Evolutionary conservation across 2,329 filamentous ascomycete species (phyloP).

Genomic region (Pseudocercospora macadamiae): DNA sequence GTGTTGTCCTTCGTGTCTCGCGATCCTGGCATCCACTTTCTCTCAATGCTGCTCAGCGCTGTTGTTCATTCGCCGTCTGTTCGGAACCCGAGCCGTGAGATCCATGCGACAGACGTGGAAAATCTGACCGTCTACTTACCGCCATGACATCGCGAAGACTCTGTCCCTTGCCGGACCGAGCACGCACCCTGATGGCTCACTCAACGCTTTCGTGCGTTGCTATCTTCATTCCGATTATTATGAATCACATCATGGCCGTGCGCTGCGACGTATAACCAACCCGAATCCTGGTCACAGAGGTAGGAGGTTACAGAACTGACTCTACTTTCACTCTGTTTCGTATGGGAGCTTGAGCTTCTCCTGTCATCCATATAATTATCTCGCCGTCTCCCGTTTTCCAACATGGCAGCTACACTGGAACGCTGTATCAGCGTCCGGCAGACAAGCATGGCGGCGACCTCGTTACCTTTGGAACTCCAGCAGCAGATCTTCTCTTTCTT

Average conservation of each 20-base stretch:
- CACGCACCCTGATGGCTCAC: not conserved
- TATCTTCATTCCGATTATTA: not conserved
- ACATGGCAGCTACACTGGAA: constrained; percentile 18
- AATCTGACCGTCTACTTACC: not conserved
- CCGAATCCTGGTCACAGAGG: not conserved
- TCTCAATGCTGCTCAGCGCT: not conserved
- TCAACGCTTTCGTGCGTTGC: not conserved
- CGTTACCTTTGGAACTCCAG: constrained; percentile 39
- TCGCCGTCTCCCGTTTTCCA: not conserved
- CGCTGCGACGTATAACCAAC: not conserved
- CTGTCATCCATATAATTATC: not conserved
- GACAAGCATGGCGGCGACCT: constrained; percentile 28
- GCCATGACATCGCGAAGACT: not conserved
- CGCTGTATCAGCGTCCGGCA: constrained; percentile 23
- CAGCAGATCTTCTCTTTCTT: constrained; percentile 39
- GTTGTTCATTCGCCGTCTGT: not conserved
- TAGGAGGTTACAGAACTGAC: not conserved
- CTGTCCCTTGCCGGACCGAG: not conserved
- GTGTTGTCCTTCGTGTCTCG: not conserved
- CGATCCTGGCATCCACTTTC: not conserved
- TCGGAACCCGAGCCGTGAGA: not conserved
- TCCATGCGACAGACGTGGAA: not conserved
- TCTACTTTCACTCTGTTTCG: not conserved
- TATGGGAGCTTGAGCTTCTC: not conserved
- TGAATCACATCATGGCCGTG: constrained; percentile 7